phyloP scores from a whole-genome alignment of 768 basidiomycete genomes.

The Phlegmacium glaucopus region DNA sequence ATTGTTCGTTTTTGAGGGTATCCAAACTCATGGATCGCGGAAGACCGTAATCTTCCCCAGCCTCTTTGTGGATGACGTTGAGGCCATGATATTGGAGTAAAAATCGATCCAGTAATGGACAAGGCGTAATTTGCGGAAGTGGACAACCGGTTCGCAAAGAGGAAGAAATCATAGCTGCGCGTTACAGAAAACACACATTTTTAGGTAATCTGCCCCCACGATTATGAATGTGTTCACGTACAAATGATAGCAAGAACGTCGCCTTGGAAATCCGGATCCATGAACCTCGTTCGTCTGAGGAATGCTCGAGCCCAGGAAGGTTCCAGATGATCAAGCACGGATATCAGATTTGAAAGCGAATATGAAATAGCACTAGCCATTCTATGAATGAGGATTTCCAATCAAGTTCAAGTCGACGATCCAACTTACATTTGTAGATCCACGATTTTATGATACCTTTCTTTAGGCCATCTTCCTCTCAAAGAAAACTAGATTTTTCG shows the following conservation, averaged over 20 bases:
- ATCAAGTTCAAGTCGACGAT: not conserved
- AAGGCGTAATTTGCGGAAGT: slow-evolving; percentile 85
- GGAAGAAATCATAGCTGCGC: slow-evolving; percentile 71
- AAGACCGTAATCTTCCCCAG: slow-evolving; percentile 72
- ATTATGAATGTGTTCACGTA: too few relatives aligned
- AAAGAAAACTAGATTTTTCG: slow-evolving; percentile 57
- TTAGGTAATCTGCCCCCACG: too few relatives aligned
- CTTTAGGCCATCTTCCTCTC: slow-evolving; percentile 75
- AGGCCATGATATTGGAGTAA: slow-evolving; percentile 50
- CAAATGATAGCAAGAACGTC: slow-evolving; percentile 82
- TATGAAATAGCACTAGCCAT: slow-evolving; percentile 58
- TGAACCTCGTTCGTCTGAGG: slow-evolving; percentile 67
- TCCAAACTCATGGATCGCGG: slow-evolving; percentile 69
- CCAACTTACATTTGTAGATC: slow-evolving; percentile 61
- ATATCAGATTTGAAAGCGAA: slow-evolving; percentile 69
- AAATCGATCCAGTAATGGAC: slow-evolving; percentile 55
- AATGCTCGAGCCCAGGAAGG: slow-evolving; percentile 77
- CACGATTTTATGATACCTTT: slow-evolving; percentile 67
- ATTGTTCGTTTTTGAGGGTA: slow-evolving; percentile 74
- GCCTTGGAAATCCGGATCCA: slow-evolving; percentile 80
- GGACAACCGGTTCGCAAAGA: slow-evolving; percentile 71
- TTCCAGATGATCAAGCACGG: slow-evolving; percentile 68
- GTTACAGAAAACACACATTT: not conserved
- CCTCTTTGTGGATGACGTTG: slow-evolving; percentile 65
- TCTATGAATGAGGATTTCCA: not conserved